Base-by-base conservation (phyloP, 2,329 filamentous ascomycete genomes). In the Paracoccidioides brasiliensis region DNA sequence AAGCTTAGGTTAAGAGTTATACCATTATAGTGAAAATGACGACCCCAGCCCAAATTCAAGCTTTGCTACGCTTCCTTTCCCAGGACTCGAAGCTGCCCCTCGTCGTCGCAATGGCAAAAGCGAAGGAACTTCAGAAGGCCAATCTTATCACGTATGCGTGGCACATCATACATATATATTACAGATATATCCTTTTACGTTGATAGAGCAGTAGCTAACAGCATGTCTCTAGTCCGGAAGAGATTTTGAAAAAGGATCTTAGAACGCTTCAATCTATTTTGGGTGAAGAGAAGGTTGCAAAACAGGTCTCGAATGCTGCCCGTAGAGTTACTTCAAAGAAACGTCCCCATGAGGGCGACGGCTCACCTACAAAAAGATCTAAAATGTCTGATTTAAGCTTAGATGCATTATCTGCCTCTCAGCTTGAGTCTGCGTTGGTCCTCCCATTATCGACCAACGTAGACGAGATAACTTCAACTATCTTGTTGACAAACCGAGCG, bases 401-500 rank as follows among this genome's bases (percentile, higher is more conserved):
- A 43, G 54, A 60, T 5, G 41, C 57, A 15, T 62, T 62, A 35
- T 52, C 49, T 32, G 67, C 69, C n/a, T 64, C 61, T 52, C 63
- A 69, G 41, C 59, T 66, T 52, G 72, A 74, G 61, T 60, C 61
- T 8, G 57, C 63, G 2, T 64, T 74, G 9, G 58, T 64, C 41
- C 62, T 74, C 10, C 71, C 70, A 4, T 54, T 59, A 5, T 61
- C 65, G 3, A 59, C 60, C 12, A 61, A 58, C 33, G 83, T 86
- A 62, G 76, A 80, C 1, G 70, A 76, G 6, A 80, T 95, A 4
- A 73, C 75, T 12, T 68, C 72, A 1, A 80, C 80, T 0, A 72
- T 75, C 0, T 62, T 95, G 1, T 73, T 83, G 58, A 93, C 88
- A 0, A 94, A 95, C 64, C 78, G 90, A 42, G 89, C 90, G 2